Base-by-base conservation (phyloP, 768 basidiomycete genomes). In the Lactarius quietus region DNA sequence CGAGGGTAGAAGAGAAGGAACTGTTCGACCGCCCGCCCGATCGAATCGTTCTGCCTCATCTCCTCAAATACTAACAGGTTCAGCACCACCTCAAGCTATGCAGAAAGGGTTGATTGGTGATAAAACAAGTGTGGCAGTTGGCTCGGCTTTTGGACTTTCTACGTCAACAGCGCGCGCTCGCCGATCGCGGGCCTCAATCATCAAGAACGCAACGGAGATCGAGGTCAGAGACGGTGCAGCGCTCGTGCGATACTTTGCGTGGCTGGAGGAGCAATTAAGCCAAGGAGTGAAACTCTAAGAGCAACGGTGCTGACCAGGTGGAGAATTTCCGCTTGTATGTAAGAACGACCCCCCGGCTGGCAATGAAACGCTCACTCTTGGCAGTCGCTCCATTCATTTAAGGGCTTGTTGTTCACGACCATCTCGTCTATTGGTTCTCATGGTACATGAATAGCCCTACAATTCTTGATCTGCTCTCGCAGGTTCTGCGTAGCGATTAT, bases 401-500 rank as follows among this genome's bases (percentile, higher is more conserved):
- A 83, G 68, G 96, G 95, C 0, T 77, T 95, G 15, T 95, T 93
- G 2, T 99, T 99, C 74, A 76, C 84, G 0, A 97, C 97, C 0
- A 98, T 98, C 61, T 97, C 95, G 1, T 89, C 92, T 0, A 87
- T 92, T 6, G 96, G 96, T 0, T 86, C 95, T 0, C 98, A 98
- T 73, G 93, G 93, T 93, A 72, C 36, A 83, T 38, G 35, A 20
- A 54, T 36, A 31, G 2, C 38, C 64, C n/a, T 6, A 45, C 45
- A 39, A 31, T 52, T 66, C 14, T 5, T 45, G 26, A 64, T 52
- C 14, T 36, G 20, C 26, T 26, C 58, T 66, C 18, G 26, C 9
- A 57, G 18, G 20, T 18, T 29, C 20, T 48, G 20, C 61, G 23
- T 31, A 90, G 93, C 94, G 28, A 90, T 99, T 72, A 96, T 98